phyloP scores from a whole-genome alignment of 495 filamentous ascomycete species.

The Letharia lupina region DNA sequence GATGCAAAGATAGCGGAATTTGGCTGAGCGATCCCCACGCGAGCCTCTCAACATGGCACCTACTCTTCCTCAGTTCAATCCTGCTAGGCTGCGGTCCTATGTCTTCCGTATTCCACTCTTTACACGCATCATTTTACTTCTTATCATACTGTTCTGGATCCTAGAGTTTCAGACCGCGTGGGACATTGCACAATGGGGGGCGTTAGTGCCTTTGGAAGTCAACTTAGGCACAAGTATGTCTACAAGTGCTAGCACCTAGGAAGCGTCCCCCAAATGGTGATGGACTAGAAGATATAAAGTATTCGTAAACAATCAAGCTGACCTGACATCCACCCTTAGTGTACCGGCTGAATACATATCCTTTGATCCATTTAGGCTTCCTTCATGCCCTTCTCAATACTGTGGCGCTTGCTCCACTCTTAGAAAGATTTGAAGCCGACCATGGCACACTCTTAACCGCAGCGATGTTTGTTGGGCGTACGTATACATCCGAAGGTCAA shows the following conservation, averaged over 20 bases:
- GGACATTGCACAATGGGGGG: conserved; percentile 64
- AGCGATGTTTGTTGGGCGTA: conserved; percentile 81
- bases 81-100: conserved; percentile 54
- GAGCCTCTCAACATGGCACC: conserved; percentile 18
- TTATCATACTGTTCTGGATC: conserved; percentile 61
- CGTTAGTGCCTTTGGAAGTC: conserved; percentile 68
- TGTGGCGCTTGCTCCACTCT: conserved; percentile 67
- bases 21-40: background rate
- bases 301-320: background rate
- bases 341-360: conserved; percentile 88
- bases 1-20: background rate
- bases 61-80: conserved; percentile 37
- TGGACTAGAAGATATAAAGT: background rate
- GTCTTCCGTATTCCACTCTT: conserved; percentile 78
- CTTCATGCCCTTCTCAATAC: conserved; percentile 74
- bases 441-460: conserved; percentile 81
- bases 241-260: background rate
- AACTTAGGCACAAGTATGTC: conserved; percentile 64
- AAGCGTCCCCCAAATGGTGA: background rate
- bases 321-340: conserved; percentile 42
- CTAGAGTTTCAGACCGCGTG: conserved; percentile 56
- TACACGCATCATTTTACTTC: conserved; percentile 64
- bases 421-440: conserved; percentile 91
- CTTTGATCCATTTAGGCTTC: conserved; percentile 73
- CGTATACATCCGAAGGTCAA: conserved; percentile 32